phyloP scores from a whole-genome alignment of 306 rosid species.

The Alnus rubra region DNA sequence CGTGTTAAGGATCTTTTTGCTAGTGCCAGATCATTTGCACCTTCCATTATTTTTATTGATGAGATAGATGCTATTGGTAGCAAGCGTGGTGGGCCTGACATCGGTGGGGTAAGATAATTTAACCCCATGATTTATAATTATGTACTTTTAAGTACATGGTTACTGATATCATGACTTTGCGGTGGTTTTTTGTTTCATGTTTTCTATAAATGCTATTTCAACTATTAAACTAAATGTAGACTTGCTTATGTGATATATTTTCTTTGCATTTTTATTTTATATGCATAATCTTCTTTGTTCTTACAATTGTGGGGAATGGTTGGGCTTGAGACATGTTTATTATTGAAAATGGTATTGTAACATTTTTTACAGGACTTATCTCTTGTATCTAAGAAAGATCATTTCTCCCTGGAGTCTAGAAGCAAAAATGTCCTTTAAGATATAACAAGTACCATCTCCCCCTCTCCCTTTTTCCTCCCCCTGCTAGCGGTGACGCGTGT shows the following conservation, averaged over 20 bases:
- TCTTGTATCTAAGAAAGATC: neutral
- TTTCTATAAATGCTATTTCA: neutral
- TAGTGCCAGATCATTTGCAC: slow-evolving; percentile 86
- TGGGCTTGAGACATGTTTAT: neutral
- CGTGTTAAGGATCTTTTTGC: slow-evolving; percentile 95
- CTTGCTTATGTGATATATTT: neutral
- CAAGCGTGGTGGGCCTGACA: slow-evolving; percentile 99
- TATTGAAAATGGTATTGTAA: neutral
- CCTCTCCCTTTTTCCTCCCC: too few species aligned
- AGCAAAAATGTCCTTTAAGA: neutral
- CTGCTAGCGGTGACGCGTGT: too few species aligned
- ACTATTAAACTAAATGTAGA: neutral
- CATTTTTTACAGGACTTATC: neutral
- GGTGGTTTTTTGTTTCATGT: neutral
- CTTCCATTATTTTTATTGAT: slow-evolving; percentile 92
- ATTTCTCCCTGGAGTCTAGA: neutral
- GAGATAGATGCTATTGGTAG: slow-evolving; percentile 99
- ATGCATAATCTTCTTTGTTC: neutral
- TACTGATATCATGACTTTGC: neutral
- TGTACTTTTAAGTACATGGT: neutral
- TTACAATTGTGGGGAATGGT: neutral
- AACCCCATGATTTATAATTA: slow-evolving; percentile 16
- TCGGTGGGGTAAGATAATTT: slow-evolving; percentile 84
- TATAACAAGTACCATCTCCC: neutral
- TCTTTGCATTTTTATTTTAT: neutral